A percentile compares a stretch with the other conserved stretches of the same genome.
phyloP scores from a whole-genome alignment of 495 filamentous ascomycete genomes.

The Podospora appendiculata region DNA sequence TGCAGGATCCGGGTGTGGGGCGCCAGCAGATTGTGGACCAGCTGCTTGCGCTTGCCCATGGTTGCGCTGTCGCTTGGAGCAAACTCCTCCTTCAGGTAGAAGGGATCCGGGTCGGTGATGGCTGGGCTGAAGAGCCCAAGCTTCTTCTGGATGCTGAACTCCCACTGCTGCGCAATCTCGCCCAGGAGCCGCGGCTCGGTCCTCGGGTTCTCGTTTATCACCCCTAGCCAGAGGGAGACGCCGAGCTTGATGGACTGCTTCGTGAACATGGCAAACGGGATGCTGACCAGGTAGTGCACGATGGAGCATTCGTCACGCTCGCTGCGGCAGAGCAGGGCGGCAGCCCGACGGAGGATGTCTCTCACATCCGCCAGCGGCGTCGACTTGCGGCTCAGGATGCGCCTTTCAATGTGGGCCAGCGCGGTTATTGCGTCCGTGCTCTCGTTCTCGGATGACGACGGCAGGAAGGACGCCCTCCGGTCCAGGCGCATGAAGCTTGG shows the following conservation, averaged over 20 bases:
- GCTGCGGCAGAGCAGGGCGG: slow-evolving; percentile 72
- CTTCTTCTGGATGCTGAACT: slow-evolving; percentile 62
- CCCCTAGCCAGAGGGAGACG: slow-evolving; percentile 89
- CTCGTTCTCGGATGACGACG: slow-evolving; percentile 31
- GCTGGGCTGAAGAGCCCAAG: slow-evolving; percentile 73
- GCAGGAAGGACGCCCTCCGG: slow-evolving; percentile 32
- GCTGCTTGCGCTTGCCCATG: slow-evolving; percentile 66
- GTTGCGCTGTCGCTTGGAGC: slow-evolving; percentile 76
- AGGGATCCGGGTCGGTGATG: slow-evolving; percentile 76
- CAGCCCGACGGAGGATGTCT: slow-evolving; percentile 72
- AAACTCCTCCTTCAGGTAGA: slow-evolving; percentile 87
- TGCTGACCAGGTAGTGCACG: slow-evolving; percentile 74
- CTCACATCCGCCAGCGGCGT: slow-evolving; percentile 70
- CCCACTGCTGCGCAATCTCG: slow-evolving; percentile 83
- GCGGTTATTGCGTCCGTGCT: slow-evolving; percentile 50
- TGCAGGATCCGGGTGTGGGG: slow-evolving; percentile 83
- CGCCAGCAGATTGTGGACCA: slow-evolving; percentile 67
- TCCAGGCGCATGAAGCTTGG: slow-evolving; percentile 47
- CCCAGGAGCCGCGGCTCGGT: slow-evolving; percentile 76
- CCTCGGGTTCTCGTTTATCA: slow-evolving; percentile 91
- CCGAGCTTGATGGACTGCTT: slow-evolving; percentile 94
- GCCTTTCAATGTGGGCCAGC: slow-evolving; percentile 58
- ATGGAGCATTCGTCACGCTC: slow-evolving; percentile 66
- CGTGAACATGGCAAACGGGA: slow-evolving; percentile 87
- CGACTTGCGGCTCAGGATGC: slow-evolving; percentile 54